phyloP scores from a whole-genome alignment of 1,284 basidiomycete species.

The Cutaneotrichosporon sp. region DNA sequence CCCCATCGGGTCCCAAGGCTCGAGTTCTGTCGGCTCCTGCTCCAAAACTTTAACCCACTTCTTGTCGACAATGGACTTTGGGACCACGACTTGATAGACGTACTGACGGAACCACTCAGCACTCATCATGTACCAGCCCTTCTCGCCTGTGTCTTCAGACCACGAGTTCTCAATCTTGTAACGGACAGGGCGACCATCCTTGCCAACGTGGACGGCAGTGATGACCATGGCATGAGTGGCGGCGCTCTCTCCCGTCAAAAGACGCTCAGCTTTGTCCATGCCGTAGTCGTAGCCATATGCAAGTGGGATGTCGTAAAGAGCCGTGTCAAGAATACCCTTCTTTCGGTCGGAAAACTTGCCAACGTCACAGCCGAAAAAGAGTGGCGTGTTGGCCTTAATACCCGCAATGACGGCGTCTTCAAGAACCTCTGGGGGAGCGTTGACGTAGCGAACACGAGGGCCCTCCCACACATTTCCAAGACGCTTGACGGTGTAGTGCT shows the following conservation, averaged over 20 bases:
- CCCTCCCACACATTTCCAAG: slow-evolving; percentile 89
- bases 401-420: slow-evolving; percentile 75
- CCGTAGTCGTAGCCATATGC: slow-evolving; percentile 58
- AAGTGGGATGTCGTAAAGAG: slow-evolving; percentile 74
- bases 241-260: slow-evolving; percentile 69
- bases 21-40: slow-evolving; percentile 60
- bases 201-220: slow-evolving; percentile 81
- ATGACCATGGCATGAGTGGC: slow-evolving; percentile 67
- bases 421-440: slow-evolving; percentile 73
- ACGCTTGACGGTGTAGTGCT: slow-evolving; percentile 86
- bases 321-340: slow-evolving; percentile 78
- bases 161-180: slow-evolving; percentile 97
- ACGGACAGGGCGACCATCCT: slow-evolving; percentile 65
- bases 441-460: slow-evolving; percentile 80
- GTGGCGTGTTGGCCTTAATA: slow-evolving; percentile 82
- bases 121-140: slow-evolving; percentile 90
- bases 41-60: slow-evolving; percentile 78
- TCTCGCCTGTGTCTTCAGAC: slow-evolving; percentile 72
- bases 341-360: slow-evolving; percentile 44
- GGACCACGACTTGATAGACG: slow-evolving; percentile 69
- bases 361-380: slow-evolving; percentile 85
- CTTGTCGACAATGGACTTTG: slow-evolving; percentile 68
- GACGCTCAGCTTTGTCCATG: slow-evolving; percentile 75
- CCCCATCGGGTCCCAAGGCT: slow-evolving; percentile 89
- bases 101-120: slow-evolving; percentile 86